A percentile compares a stretch with the other conserved stretches of the same genome.
phyloP scores from a whole-genome alignment of 2,329 filamentous ascomycete species.

The Madurella fahalii region DNA sequence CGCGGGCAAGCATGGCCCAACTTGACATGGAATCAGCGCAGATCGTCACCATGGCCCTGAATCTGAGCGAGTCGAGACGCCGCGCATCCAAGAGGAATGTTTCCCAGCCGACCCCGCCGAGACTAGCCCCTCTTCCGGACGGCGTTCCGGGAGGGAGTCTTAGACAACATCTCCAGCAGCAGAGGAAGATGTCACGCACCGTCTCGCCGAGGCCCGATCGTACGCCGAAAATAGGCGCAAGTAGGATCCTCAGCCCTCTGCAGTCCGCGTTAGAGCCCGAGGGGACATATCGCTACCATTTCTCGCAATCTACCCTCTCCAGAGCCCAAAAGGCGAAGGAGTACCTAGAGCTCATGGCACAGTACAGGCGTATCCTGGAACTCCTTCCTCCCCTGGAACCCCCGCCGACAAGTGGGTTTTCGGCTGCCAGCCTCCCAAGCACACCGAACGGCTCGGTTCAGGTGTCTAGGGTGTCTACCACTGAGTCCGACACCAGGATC shows the following conservation, averaged over 20 bases:
- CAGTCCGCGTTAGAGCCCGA: slow-evolving; percentile 48
- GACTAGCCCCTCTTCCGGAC: slow-evolving; percentile 50
- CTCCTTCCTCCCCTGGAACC: slow-evolving; percentile 69
- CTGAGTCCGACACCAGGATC: slow-evolving; percentile 37
- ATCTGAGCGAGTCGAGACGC: slow-evolving; percentile 75
- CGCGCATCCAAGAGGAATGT: slow-evolving; percentile 57
- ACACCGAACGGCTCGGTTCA: slow-evolving; percentile 36
- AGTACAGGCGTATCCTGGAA: slow-evolving; percentile 78
- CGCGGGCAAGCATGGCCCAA: slow-evolving; percentile 22
- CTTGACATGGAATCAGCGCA: slow-evolving; percentile 76
- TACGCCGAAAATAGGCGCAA: slow-evolving; percentile 39
- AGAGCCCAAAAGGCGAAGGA: slow-evolving; percentile 80
- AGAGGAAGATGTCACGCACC: slow-evolving; percentile 59
- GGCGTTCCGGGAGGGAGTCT: slow-evolving; percentile 55
- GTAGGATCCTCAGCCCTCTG: slow-evolving; percentile 41
- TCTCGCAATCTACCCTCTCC: slow-evolving; percentile 75
- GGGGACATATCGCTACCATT: slow-evolving; percentile 55
- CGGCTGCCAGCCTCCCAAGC: slow-evolving; percentile 39
- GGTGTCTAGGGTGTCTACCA: slow-evolving; percentile 22
- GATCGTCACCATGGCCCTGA: slow-evolving; percentile 89
- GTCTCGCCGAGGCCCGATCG: slow-evolving; percentile 55
- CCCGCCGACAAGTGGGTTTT: slow-evolving; percentile 32
- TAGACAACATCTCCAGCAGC: slow-evolving; percentile 67
- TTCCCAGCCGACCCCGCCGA: slow-evolving; percentile 48
- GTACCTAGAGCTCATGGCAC: slow-evolving; percentile 78